phyloP scores from a whole-genome alignment of 441 rosid genomes.

The Populus hybrid region DNA sequence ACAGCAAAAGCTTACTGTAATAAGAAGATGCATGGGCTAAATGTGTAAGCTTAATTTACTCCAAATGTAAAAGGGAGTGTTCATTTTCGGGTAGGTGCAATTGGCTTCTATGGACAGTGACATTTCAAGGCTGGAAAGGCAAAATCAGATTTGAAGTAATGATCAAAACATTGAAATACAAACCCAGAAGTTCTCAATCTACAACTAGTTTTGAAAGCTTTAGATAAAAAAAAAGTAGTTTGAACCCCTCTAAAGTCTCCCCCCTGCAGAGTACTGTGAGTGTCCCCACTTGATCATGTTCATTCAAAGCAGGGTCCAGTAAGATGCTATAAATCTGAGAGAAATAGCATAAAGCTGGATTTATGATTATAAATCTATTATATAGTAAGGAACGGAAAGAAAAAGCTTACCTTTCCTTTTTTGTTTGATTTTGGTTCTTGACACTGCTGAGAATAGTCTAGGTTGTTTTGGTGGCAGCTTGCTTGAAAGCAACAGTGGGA shows the following conservation, averaged over 20 bases:
- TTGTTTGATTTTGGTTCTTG: slow-evolving; percentile 18
- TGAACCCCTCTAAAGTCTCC: neutral
- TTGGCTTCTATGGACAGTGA: slow-evolving; percentile 7
- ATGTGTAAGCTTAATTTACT: neutral
- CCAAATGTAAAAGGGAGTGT: neutral
- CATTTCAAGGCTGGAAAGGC: slow-evolving; percentile 12
- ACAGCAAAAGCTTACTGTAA: neutral
- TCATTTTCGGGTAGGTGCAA: slow-evolving; percentile 3
- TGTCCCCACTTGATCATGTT: slow-evolving; percentile 25
- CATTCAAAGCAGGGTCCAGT: slow-evolving; percentile 21
- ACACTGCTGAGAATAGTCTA: slow-evolving; percentile 26
- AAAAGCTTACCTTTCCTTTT: slow-evolving; percentile 29
- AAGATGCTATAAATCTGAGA: slow-evolving; percentile 7
- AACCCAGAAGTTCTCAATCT: too few relatives aligned
- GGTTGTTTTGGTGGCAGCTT: slow-evolving; percentile 45
- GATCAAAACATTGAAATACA: neutral
- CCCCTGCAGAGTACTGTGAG: neutral
- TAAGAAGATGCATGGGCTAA: neutral
- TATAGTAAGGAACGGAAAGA: neutral
- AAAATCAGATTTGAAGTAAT: slow-evolving; percentile 8
- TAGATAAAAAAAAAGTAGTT: neutral
- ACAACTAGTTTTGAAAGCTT: neutral
- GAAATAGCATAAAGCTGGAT: neutral
- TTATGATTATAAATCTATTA: neutral
- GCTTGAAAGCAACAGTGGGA: slow-evolving; percentile 98